Base-by-base conservation (phyloP, 345 rosid genomes). In the Ceriops zippeliana region DNA sequence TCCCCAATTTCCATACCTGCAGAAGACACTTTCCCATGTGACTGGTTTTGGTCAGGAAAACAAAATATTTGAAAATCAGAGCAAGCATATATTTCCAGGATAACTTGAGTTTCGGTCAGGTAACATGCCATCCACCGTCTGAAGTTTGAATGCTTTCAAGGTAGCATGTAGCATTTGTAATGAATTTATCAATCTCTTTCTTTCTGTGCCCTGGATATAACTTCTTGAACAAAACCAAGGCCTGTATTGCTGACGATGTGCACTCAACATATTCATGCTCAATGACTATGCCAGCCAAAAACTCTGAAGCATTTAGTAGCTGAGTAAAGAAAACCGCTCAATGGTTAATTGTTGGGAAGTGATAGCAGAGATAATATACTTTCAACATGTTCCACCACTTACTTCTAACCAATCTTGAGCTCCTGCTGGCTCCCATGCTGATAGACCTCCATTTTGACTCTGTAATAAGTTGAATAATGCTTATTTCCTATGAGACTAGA, bases 271-370 rank as follows among this genome's bases (percentile, higher is more conserved):
- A 75, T 15, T 77, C 86, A 7, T 46, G 65, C 70, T 86, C 87
- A 2, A 63, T 27, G 22, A 88, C 79, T 9, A 71, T 61, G 65
- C 80, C 77, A 0, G 68, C 74, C 0, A 81, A 58, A 60, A 83
- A 74, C 20, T 88, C 90, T n/a, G 78, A 73, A 1, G 93, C 89
- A 65, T 88, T 84, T 1, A 86, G 79, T 24, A 82, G 46, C 88
- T 87, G 73, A 54, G n/a, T 31, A 42, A 63, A 47, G 11, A 21
- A 34, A 24, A 20, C 3, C 15, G 3, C 16, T 38, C 47, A 2
- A 10, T 6, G 13, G 16, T 38, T 38, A 9, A 38, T 38, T 38
- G 11, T 38, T 38, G 47, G 47, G 10, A 10, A 38, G 16, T 38
- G 16, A 38, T 3, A 38, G 16, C 47, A 38, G 47, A 38, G 47